Conservation (phyloP, 2,329 filamentous ascomycete species). For the Berkeleyomyces rouxiae region DNA sequence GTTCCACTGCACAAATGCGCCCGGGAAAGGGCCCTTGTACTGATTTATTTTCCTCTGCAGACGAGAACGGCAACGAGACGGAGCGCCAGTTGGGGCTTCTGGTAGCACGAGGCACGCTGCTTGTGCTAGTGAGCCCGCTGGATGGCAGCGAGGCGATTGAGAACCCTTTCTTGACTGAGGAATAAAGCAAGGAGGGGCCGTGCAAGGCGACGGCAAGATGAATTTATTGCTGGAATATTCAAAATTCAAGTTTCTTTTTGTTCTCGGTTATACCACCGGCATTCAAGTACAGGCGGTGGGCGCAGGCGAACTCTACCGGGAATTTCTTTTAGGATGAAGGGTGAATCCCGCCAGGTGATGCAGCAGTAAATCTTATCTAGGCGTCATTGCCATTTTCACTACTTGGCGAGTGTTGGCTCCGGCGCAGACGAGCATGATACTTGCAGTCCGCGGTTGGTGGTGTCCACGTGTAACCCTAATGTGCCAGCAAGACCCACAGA, state of each 20-base stretch:
- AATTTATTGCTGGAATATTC: background rate
- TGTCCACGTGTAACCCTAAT: too few relatives aligned
- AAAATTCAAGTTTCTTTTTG: background rate
- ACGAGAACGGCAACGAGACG: constrained; percentile 81
- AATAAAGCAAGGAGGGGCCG: background rate
- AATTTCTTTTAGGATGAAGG: too few relatives aligned
- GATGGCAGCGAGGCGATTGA: constrained; percentile 92
- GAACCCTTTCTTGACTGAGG: constrained; percentile 53
- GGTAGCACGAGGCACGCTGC: constrained; percentile 77
- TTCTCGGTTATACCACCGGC: background rate
- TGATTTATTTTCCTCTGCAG: constrained; percentile 29
- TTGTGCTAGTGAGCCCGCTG: constrained; percentile 81
- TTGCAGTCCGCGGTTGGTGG: too few relatives aligned
- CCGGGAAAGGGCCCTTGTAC: background rate
- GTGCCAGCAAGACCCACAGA: too few relatives aligned
- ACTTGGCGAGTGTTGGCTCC: too few relatives aligned
- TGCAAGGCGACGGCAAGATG: background rate
- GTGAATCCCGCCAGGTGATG: too few relatives aligned
- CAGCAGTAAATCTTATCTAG: too few relatives aligned
- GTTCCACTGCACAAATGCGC: background rate
- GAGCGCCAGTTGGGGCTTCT: constrained; percentile 69
- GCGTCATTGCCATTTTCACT: too few relatives aligned
- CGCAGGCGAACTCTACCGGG: too few relatives aligned
- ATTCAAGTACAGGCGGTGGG: too few relatives aligned
- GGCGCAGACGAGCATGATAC: too few relatives aligned